These are phyloP conservation scores for Salix viminalis DNA, from an alignment of 345 rosid species.

Conservation along the genomic window DNA sequence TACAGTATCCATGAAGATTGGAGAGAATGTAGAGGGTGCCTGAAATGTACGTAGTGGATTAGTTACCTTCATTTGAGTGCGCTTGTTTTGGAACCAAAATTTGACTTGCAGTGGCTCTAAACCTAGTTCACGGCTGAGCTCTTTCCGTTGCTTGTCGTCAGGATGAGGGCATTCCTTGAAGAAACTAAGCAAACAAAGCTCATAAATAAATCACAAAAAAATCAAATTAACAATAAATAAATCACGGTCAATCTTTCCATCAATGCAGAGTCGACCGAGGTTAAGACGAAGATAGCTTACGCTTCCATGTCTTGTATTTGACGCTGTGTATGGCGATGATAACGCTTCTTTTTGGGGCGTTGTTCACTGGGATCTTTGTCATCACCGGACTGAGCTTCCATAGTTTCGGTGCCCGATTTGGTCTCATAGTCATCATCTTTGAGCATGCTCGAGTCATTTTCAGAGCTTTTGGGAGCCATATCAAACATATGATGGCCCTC, in stretches of 20 bases:
- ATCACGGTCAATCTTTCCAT: background rate
- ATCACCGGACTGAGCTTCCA: constrained; percentile 59
- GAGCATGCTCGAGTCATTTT: constrained; percentile 51
- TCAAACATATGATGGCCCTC: constrained; percentile 69
- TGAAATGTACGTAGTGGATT: background rate
- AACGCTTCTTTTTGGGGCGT: constrained; percentile 72
- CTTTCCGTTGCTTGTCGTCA: constrained; percentile 93
- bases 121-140: constrained; percentile 66
- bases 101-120: constrained; percentile 86
- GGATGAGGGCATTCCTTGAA: constrained; percentile 96
- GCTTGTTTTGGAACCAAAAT: constrained; percentile 99
- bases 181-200: constrained; percentile 38
- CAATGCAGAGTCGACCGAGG: background rate
- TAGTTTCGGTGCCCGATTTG: constrained; percentile 66
- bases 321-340: constrained; percentile 87
- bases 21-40: background rate
- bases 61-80: constrained; percentile 91
- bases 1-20: background rate
- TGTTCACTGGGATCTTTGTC: constrained; percentile 68
- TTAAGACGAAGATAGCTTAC: constrained; percentile 34
- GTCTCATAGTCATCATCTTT: constrained; percentile 77
- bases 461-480: constrained; percentile 51
- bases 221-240: background rate
- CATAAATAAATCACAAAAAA: background rate
- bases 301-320: constrained; percentile 96